Base-by-base conservation (phyloP, 495 filamentous ascomycete species). In the Talaromyces liani region DNA sequence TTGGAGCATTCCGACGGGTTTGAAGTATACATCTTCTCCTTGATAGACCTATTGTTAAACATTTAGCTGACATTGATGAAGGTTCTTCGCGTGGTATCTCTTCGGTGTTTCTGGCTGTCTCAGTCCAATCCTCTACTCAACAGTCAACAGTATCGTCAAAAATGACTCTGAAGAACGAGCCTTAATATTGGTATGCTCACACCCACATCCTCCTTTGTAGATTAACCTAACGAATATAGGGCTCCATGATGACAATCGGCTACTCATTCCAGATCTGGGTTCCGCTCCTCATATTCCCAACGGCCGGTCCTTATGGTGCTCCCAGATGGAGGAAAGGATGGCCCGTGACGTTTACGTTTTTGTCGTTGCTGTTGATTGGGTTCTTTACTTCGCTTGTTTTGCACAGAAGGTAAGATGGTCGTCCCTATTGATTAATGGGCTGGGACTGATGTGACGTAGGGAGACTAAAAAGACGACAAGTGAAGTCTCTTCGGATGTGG, bases 251-350 rank as follows among this genome's bases (percentile, higher is more conserved):
- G 79, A 77, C 77, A 18, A 76, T 81, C 49, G 77, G 77, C 31
- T 81, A 80, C 62, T 79, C 77, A 0, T 80, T 81, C 65, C 67
- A 80, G 18, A 78, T 80, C 45, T 81, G 78, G 77, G 74, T 78
- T 18, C 77, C 77, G 0, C 72, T 79, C 25, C 63, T 81, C 2
- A 63, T 77, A 4, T 81, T 77, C 60, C 79, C 75, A 4, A 79
- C 77, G 3, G 72, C 73, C 9, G 75, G 77, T 1, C 74, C 71
- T 1, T 62, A 79, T 25, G 77, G 79, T n/a, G 79, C 77, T 2
- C 77, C 77, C 0, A 64, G 75, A 58, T 81, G 79, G 79, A 68
- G 66, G 16, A 76, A 78, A 18, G 77, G 78, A 7, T 79, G 76
- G 78, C 78, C 78, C 4, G 69, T 75, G 25, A 69, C 76, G 2